Percentiles rank a stretch among this genome's conserved stretches.
phyloP scores from a whole-genome alignment of 192 early-diverging fungal species.

The Podila horticola region DNA sequence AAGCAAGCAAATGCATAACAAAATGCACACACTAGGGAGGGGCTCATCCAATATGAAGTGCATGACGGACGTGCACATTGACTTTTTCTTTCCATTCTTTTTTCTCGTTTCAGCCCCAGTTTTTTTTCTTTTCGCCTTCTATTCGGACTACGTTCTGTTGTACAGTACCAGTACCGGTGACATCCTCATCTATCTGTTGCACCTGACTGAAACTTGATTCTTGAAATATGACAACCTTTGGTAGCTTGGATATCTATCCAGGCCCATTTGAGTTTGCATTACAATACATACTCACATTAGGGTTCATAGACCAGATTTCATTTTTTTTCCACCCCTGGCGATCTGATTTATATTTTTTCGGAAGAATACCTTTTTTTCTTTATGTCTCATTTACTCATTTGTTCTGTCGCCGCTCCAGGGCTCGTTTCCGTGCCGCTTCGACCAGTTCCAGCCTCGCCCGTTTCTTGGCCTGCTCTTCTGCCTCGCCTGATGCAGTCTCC shows the following conservation, averaged over 20 bases:
- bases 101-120: background rate
- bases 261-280: no score
- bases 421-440: conserved; percentile 55
- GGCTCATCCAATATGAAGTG: background rate
- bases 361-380: background rate
- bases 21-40: background rate
- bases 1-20: background rate
- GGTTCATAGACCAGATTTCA: no score
- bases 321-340: background rate
- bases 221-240: no score
- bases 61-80: no score
- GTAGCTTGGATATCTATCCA: no score
- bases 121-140: background rate
- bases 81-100: background rate
- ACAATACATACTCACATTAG: no score
- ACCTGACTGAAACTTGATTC: no score
- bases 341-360: background rate
- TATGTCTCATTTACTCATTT: background rate
- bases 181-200: no score
- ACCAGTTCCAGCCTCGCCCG: conserved; percentile 50
- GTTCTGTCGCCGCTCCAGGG: conserved; percentile 47
- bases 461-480: conserved; percentile 40
- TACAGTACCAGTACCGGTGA: no score
- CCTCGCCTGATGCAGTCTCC: background rate
- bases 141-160: no score